Conservation (phyloP, 768 basidiomycete genomes). For the Mycena indigotica region DNA sequence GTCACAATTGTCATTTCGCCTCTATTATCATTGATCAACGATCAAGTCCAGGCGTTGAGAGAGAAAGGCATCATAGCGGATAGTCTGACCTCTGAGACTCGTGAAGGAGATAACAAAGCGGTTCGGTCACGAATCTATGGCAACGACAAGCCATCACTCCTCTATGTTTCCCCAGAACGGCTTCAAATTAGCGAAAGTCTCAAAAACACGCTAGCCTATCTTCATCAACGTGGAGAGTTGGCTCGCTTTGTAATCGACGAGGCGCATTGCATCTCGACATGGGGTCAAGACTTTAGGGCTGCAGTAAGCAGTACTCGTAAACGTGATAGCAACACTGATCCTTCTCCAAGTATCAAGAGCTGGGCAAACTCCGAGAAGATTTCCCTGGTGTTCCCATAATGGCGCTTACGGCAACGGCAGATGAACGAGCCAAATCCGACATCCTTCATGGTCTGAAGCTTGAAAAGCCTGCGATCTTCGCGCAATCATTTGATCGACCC, state of each 20-base stretch:
- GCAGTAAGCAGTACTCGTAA: conserved; percentile 50
- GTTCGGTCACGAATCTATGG: conserved; percentile 46
- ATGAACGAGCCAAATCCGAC: conserved; percentile 73
- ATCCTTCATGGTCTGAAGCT: conserved; percentile 74
- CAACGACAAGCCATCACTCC: conserved; percentile 57
- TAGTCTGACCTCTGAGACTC: conserved; percentile 63
- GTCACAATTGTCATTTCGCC: conserved; percentile 92
- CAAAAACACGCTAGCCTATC: conserved; percentile 52
- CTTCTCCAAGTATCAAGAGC: conserved; percentile 59
- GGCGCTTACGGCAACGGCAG: conserved; percentile 96
- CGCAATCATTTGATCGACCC: conserved; percentile 90
- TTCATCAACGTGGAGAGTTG: conserved; percentile 60
- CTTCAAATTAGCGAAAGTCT: conserved; percentile 64
- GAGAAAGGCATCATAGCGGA: conserved; percentile 70
- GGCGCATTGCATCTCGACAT: conserved; percentile 91
- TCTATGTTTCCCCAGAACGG: conserved; percentile 94
- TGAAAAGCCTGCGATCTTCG: conserved; percentile 56
- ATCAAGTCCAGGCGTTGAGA: conserved; percentile 76
- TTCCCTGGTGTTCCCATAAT: conserved; percentile 88
- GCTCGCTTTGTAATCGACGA: conserved; percentile 96
- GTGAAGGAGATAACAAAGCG: conserved; percentile 40
- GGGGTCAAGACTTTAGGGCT: conserved; percentile 94
- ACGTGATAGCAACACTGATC: neutral
- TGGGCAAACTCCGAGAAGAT: conserved; percentile 68
- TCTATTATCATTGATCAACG: conserved; percentile 83